Conservation (phyloP, 164 flowering plant genomes). For the Chimonanthus salicifolius region DNA sequence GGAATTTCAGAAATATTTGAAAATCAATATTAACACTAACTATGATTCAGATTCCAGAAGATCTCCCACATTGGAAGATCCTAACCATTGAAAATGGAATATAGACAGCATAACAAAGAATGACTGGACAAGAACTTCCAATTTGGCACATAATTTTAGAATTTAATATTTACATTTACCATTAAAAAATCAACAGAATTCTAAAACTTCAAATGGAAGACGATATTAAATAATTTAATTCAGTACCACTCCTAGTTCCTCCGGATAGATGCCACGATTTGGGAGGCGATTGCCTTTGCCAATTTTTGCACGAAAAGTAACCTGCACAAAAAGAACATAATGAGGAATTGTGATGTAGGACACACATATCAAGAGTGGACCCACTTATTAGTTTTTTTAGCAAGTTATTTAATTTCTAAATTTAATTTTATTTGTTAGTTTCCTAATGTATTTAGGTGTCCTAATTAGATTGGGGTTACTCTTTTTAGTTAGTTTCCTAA, state of each 20-base stretch:
- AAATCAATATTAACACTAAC: not conserved
- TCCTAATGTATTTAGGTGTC: too few species aligned
- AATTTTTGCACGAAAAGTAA: slow-evolving; percentile 93
- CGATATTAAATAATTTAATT: not conserved
- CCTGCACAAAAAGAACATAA: slow-evolving; percentile 34
- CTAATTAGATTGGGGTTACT: too few species aligned
- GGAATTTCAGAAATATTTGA: not conserved
- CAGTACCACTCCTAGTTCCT: slow-evolving; percentile 89
- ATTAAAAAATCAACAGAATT: not conserved
- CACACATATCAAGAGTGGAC: not conserved
- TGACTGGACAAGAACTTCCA: not conserved
- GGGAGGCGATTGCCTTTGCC: slow-evolving; percentile 62
- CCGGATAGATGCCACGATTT: slow-evolving; percentile 76
- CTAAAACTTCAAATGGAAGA: not conserved
- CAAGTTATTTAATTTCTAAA: too few species aligned
- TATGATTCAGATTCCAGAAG: not conserved
- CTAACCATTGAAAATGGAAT: not conserved
- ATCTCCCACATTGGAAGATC: not conserved
- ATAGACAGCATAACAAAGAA: too few species aligned
- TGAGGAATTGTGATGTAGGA: not conserved
- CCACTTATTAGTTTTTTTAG: too few species aligned
- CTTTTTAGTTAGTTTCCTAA: too few species aligned
- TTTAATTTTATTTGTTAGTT: too few species aligned
- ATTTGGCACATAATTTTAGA: not conserved
- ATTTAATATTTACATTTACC: not conserved